Evolutionary conservation across 257 asterid genomes (phyloP).

Genomic region (Scutellaria minor): DNA sequence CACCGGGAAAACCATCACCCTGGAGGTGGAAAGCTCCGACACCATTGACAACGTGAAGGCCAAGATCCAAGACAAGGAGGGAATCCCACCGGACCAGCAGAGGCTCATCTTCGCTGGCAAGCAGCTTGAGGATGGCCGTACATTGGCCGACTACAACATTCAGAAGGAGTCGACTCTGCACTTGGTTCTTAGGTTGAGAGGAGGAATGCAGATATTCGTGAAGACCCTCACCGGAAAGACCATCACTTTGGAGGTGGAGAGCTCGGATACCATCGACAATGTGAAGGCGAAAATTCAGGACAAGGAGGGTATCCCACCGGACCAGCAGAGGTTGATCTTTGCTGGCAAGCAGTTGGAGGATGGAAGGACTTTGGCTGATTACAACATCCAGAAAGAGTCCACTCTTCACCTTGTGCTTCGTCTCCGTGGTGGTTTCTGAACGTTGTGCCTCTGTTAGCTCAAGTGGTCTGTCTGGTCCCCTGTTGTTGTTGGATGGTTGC

Average conservation of each 20-base stretch:
- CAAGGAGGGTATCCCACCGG: conserved; percentile 83
- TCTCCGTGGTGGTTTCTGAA: conserved; percentile 74
- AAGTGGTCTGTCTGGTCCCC: too few relatives aligned
- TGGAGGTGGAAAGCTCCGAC: conserved; percentile 73
- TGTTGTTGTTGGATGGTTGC: too few relatives aligned
- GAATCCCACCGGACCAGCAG: conserved; percentile 88
- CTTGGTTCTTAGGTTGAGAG: conserved; percentile 64
- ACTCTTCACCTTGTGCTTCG: conserved; percentile 88
- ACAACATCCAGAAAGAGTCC: conserved; percentile 76
- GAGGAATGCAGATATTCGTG: conserved; percentile 73
- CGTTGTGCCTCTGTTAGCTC: too few relatives aligned
- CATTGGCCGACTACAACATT: conserved; percentile 70
- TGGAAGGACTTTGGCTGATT: conserved; percentile 71
- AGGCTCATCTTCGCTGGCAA: conserved; percentile 74
- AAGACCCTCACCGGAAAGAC: conserved; percentile 76
- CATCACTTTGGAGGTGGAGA: conserved; percentile 75
- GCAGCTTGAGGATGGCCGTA: conserved; percentile 73
- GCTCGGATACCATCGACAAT: conserved; percentile 69
- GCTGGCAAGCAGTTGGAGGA: conserved; percentile 79
- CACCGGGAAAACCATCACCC: conserved; percentile 68
- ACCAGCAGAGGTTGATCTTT: conserved; percentile 84
- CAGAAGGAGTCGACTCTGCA: conserved; percentile 76
- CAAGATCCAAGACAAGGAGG: conserved; percentile 77
- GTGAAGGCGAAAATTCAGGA: conserved; percentile 78
- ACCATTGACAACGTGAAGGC: conserved; percentile 79